Evolutionary conservation across 75 land plant genomes (phyloP), one percentile per base, ranked within the genome.

Genomic region (Cunninghamia lanceolata): DNA sequence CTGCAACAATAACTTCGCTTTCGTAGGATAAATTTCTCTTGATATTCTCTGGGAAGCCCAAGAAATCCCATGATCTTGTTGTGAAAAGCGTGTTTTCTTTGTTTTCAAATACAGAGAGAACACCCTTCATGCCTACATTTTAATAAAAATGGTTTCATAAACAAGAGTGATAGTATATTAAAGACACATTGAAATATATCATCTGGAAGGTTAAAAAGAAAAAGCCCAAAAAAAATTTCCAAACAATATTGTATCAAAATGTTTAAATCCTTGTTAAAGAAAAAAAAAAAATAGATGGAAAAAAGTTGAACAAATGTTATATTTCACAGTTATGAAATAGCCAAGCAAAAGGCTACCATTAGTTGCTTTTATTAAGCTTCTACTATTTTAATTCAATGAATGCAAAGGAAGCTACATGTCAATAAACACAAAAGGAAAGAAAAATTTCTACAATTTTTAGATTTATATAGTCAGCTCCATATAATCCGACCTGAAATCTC

Each of bases 1-100:
- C 47, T 15, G 91, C 97, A 75, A 95, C 80, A 39, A 95, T 92
- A 38, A 90, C 85, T 30, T 89, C 91, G 0, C 84, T 88, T 77
- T 84, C 76, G 75, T 88, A 38, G 68, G 63, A 11, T 88, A 88
- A n/a, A 77, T 59, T 75, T 54, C 80, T 21, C 83, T 32, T 19
- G 21, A 35, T 19, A 28, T 21, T 89, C 86, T 84, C 28, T 78
- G 38, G 40, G 10, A 79, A 82, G 80, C 56, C 82, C 15, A 83
- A 32, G 9, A 30, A 95, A 90, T 88, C 92, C 93, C 88, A 95
- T 54, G 89, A 94, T 86, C 39, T 82, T 39, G 96, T 94, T 35
- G 96, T 95, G 78, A 89, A 89, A 53, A 92, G 91, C 38, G 21
- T 66, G 9, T 84, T 79, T 21, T 82, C 19, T 34, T 68, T 82